phyloP scores from a whole-genome alignment of 1,284 basidiomycete genomes.

The Waitea zeae region DNA sequence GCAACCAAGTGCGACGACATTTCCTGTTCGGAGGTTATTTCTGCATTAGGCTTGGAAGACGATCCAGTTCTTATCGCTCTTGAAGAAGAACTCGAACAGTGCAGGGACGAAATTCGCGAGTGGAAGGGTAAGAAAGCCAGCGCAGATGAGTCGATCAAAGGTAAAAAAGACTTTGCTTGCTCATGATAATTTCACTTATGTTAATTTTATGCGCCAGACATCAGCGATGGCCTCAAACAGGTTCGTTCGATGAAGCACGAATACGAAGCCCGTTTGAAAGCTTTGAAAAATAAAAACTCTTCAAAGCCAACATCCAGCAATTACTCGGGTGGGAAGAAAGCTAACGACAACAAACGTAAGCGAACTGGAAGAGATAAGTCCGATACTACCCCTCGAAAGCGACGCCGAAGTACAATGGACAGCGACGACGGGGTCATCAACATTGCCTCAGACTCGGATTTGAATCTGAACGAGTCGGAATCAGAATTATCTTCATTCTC shows the following conservation, averaged over 20 bases:
- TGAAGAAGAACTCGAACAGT: conserved; percentile 23
- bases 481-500: too few relatives aligned
- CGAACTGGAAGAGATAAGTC: conserved; percentile 34
- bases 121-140: conserved; percentile 24
- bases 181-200: conserved; percentile 1
- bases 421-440: conserved; percentile 2
- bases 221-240: conserved; percentile 22
- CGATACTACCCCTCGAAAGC: conserved; percentile 31
- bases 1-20: conserved; percentile 50
- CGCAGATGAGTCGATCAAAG: conserved; percentile 22
- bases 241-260: conserved; percentile 22
- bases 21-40: conserved; percentile 39
- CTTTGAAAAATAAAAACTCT: conserved; percentile 23
- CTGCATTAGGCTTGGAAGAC: conserved; percentile 27
- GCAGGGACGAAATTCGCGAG: conserved; percentile 18
- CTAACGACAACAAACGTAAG: conserved; percentile 9
- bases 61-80: conserved; percentile 32
- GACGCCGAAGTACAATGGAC: conserved; percentile 16
- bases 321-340: conserved; percentile 19
- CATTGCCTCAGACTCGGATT: too few relatives aligned
- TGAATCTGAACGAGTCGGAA: too few relatives aligned
- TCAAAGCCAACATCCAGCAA: too few relatives aligned
- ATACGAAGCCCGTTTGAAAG: conserved; percentile 26
- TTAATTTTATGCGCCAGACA: conserved; percentile 12
- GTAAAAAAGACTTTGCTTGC: conserved; percentile 12